Evolutionary conservation across 345 rosid genomes (phyloP), one percentile per base, ranked within the genome.

Genomic region (Lagerstroemia speciosa): DNA sequence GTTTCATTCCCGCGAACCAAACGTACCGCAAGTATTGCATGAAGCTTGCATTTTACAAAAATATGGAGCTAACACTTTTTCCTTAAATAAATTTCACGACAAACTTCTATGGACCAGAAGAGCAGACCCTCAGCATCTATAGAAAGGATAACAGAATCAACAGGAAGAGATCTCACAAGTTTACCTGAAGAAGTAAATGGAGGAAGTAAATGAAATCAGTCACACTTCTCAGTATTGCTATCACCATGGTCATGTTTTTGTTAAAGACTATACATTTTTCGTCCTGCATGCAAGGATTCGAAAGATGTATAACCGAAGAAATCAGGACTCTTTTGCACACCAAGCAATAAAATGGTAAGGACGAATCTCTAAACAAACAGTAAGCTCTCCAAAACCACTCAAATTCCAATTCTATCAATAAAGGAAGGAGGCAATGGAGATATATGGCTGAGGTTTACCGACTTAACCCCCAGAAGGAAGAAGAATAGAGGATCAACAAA

Each of bases 131-230:
- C 20, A 27, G 63, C 63, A 58, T 22, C 33, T 60, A 69, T 29
- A 26, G 29, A 27, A 33, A 67, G 37, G 37, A 1, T 55, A 48
- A 69, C 66, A 31, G 22, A 48, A 48, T 64, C 14, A 20, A 38
- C 64, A 43, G 43, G 46, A 45, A 36, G 24, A 57, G 62, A 63
- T 14, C 31, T 45, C 2, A 2, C n/a, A 60, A 14, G 57, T 46
- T 33, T 72, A 93, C 97, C 97, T 91, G 94, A 79, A 93, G 91
- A 74, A 91, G 80, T 60, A 93, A 86, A 83, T 91, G 80, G 37
- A 87, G 64, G 16, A 85, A 65, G 86, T 81, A 91, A 16, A 91
- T 71, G 73, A 84, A 52, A 80, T 93, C 98, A 5, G 87, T 87
- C 65, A 85, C 0, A 77, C 81, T 86, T 74, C 96, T 82, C 16